phyloP scores from a whole-genome alignment of 1,284 basidiomycete species.

The Wallemia hederae region DNA sequence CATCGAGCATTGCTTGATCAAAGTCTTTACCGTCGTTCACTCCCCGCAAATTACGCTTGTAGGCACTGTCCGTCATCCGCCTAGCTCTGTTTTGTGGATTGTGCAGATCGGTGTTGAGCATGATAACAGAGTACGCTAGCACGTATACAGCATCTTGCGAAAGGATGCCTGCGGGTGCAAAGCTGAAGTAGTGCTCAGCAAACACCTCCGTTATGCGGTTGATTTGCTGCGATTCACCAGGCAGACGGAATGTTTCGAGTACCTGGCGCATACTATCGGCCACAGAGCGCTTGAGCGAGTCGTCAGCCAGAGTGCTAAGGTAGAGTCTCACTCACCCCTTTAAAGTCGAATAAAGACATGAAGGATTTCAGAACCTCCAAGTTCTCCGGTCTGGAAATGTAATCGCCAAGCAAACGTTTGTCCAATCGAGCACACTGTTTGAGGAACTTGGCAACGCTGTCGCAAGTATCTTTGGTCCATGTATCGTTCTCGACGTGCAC shows the following conservation, averaged over 20 bases:
- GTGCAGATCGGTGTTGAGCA: conserved; percentile 95
- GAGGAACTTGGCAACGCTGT: conserved; percentile 29
- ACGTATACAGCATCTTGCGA: conserved; percentile 83
- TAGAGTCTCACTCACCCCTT: conserved; percentile 29
- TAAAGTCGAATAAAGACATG: conserved; percentile 68
- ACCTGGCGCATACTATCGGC: conserved; percentile 87
- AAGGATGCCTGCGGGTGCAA: conserved; percentile 65
- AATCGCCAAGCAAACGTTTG: conserved; percentile 83
- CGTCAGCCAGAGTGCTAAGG: conserved; percentile 5
- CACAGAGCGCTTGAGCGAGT: conserved; percentile 42
- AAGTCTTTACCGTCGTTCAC: conserved; percentile 74
- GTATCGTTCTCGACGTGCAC: conserved; percentile 13
- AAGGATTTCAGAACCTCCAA: conserved; percentile 60
- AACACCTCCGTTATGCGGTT: conserved; percentile 81
- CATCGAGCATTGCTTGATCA: conserved; percentile 2
- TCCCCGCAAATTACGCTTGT: conserved; percentile 67
- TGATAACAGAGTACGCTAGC: conserved; percentile 77
- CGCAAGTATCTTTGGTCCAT: neutral
- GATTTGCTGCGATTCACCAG: conserved; percentile 88
- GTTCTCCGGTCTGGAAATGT: conserved; percentile 67
- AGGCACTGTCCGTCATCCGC: conserved; percentile 89
- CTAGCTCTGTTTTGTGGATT: conserved; percentile 80
- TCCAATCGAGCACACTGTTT: conserved; percentile 63
- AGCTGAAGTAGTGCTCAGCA: conserved; percentile 64
- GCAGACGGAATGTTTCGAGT: conserved; percentile 74